phyloP scores from a whole-genome alignment of 169 alveolate species.

The Babesia divergens region DNA sequence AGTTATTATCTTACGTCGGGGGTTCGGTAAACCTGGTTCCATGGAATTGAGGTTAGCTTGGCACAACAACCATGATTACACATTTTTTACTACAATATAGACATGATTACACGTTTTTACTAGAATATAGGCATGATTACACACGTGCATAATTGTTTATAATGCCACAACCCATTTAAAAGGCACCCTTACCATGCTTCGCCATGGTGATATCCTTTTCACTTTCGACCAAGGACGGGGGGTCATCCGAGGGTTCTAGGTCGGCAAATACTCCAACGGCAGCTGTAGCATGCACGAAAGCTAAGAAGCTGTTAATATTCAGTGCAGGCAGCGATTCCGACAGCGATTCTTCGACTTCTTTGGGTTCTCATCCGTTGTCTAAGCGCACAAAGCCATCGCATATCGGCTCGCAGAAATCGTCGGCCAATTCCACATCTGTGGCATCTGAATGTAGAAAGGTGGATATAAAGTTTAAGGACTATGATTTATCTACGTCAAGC shows the following conservation, averaged over 20 bases:
- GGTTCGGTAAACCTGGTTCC: too few species aligned
- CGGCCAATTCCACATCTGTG: background rate
- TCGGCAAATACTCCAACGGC: background rate
- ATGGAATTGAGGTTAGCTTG: too few species aligned
- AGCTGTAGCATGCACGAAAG: background rate
- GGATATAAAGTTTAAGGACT: constrained; percentile 6
- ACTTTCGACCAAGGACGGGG: background rate
- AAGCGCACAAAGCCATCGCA: constrained; percentile 15
- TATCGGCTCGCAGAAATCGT: background rate
- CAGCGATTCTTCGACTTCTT: background rate
- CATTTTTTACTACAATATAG: too few species aligned
- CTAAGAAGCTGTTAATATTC: background rate
- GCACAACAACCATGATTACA: too few species aligned
- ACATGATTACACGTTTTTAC: too few species aligned
- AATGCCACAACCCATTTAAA: too few species aligned
- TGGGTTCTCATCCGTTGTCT: constrained; percentile 17
- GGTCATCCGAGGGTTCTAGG: background rate
- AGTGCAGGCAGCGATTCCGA: constrained; percentile 23
- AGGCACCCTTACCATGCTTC: background rate
- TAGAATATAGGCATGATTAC: too few species aligned
- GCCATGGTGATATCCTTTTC: constrained; percentile 10
- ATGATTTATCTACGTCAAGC: constrained; percentile 21
- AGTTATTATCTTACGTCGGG: too few species aligned
- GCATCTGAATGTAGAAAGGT: constrained; percentile 6
- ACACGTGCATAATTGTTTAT: too few species aligned